Percentiles rank a stretch among this genome's conserved stretches.
These are phyloP conservation scores for Lepidium didymum DNA, from an alignment of 345 rosid genomes.

Conservation along the genomic window DNA sequence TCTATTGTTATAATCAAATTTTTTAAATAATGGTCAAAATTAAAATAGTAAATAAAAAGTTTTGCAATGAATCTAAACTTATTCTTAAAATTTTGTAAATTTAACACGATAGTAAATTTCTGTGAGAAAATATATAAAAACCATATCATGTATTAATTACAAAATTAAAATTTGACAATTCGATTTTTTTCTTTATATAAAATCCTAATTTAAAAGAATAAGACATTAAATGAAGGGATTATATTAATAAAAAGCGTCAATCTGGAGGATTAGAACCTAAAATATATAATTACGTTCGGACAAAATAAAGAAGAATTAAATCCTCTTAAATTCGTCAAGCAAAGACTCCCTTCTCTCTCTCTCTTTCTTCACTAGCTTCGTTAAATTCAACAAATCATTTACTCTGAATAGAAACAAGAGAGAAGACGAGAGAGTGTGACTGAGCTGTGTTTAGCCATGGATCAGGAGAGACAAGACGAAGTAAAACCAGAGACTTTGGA, in stretches of 20 bases:
- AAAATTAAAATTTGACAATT: no score
- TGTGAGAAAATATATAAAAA: no score
- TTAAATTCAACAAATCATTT: constrained; percentile 7
- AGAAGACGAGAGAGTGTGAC: not conserved
- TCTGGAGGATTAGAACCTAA: constrained; percentile 19
- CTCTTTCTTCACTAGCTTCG: constrained; percentile 5
- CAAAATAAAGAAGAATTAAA: not conserved
- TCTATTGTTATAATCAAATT: no score
- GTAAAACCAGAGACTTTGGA: constrained; percentile 19
- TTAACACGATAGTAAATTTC: no score
- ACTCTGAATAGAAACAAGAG: not conserved
- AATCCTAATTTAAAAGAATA: not conserved
- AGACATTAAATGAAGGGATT: no score
- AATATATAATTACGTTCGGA: constrained; percentile 11
- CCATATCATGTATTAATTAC: no score
- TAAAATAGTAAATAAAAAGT: no score
- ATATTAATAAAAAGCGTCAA: constrained; percentile 18
- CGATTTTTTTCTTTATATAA: no score
- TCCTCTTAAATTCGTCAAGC: constrained; percentile 3
- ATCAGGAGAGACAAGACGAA: constrained; percentile 25
- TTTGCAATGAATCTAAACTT: no score
- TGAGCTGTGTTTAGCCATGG: constrained; percentile 10
- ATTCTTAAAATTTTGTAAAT: no score
- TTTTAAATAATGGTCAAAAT: no score
- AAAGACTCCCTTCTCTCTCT: no score